Evolutionary conservation across 495 filamentous ascomycete genomes (phyloP).

Genomic region (Polyplosphaeria fusca): DNA sequence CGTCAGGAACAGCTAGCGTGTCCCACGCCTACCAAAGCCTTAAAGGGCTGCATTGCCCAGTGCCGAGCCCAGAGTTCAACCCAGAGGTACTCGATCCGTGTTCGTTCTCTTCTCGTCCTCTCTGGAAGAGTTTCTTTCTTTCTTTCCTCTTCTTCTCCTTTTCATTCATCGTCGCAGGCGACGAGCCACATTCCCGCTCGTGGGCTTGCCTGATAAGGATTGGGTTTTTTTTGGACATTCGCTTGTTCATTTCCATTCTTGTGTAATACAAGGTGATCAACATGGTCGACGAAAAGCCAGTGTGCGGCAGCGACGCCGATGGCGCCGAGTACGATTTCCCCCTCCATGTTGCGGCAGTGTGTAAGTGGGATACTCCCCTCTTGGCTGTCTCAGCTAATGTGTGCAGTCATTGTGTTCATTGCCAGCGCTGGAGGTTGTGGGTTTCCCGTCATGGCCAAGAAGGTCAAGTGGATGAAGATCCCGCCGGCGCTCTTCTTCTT

Average conservation of each 20-base stretch:
- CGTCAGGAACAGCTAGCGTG: slow-evolving; percentile 17
- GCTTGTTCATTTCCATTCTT: slow-evolving; percentile 3
- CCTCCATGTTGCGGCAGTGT: slow-evolving; percentile 49
- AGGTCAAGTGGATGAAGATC: slow-evolving; percentile 53
- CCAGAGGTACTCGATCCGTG: neutral
- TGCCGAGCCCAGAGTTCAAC: slow-evolving; percentile 23
- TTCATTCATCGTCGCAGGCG: slow-evolving; percentile 24
- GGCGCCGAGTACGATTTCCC: slow-evolving; percentile 45
- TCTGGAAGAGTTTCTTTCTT: slow-evolving; percentile 31
- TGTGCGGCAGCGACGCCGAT: slow-evolving; percentile 45
- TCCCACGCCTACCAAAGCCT: slow-evolving; percentile 11
- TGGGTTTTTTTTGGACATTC: neutral
- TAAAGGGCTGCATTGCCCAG: slow-evolving; percentile 25
- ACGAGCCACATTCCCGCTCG: slow-evolving; percentile 3
- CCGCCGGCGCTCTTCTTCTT: slow-evolving; percentile 53
- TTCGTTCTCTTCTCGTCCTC: slow-evolving; percentile 26
- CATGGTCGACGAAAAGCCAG: slow-evolving; percentile 41
- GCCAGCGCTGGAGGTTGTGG: slow-evolving; percentile 35
- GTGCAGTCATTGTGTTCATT: slow-evolving; percentile 39
- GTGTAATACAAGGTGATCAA: neutral
- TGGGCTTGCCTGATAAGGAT: neutral
- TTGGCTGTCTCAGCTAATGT: slow-evolving; percentile 1
- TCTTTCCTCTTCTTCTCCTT: slow-evolving; percentile 5
- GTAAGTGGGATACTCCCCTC: slow-evolving; percentile 39
- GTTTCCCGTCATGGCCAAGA: slow-evolving; percentile 55